Evolutionary conservation across 2,329 filamentous ascomycete genomes (phyloP).

Genomic region (Exophiala calicioides): DNA sequence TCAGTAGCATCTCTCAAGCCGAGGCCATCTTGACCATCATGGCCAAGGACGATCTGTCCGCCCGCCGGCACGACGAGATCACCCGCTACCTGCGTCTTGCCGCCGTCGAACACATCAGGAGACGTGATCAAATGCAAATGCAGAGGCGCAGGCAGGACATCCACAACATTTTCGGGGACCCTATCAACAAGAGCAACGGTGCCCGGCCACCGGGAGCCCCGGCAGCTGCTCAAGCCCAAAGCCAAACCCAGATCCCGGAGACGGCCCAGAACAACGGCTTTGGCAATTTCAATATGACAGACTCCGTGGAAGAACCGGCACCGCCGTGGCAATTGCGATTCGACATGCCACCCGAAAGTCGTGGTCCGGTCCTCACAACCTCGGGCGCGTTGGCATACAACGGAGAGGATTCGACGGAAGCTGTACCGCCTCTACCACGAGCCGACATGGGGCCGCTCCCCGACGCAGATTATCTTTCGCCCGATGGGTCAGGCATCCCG

Average conservation of each 20-base stretch:
- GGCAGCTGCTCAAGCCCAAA: constrained; percentile 18
- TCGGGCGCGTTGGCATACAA: constrained; percentile 29
- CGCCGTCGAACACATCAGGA: constrained; percentile 40
- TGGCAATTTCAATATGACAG: constrained; percentile 16
- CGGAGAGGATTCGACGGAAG: constrained; percentile 21
- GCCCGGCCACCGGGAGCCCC: constrained; percentile 6
- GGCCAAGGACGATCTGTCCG: constrained; percentile 29
- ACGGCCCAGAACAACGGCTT: constrained; percentile 2
- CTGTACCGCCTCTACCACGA: constrained; percentile 15
- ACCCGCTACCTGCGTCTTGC: constrained; percentile 43
- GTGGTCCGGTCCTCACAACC: constrained; percentile 31
- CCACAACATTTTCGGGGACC: constrained; percentile 44
- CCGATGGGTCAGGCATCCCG: constrained; percentile 26
- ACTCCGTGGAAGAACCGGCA: constrained; percentile 9
- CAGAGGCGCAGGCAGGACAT: constrained; percentile 42
- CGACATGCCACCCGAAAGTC: constrained; percentile 26
- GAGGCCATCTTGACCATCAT: constrained; percentile 29
- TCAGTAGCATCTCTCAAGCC: constrained; percentile 32
- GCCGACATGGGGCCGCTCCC: constrained; percentile 20
- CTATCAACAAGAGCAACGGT: constrained; percentile 25
- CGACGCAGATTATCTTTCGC: constrained; percentile 21
- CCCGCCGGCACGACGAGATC: constrained; percentile 35
- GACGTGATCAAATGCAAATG: constrained; percentile 43
- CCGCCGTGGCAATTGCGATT: constrained; percentile 29
- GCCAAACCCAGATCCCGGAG: constrained; percentile 6